phyloP scores from a whole-genome alignment of 495 filamentous ascomycete genomes.

The Terfezia claveryi region DNA sequence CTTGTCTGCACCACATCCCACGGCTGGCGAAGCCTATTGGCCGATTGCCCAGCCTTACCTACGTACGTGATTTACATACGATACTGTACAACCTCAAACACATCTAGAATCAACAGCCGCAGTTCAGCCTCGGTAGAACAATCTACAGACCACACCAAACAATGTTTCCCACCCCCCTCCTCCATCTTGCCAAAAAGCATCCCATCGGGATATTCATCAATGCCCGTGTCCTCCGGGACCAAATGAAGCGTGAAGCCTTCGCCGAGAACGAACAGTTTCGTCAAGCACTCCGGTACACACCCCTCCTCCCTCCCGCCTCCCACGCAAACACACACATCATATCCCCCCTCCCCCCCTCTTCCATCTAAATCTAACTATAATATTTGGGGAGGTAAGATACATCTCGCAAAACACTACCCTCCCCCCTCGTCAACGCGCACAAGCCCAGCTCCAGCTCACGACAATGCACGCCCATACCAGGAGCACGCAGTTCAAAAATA shows the following conservation, averaged over 20 bases:
- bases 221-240: conserved; percentile 62
- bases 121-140: too few species aligned
- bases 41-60: too few species aligned
- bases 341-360: background rate
- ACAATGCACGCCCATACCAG: conserved; percentile 91
- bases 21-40: too few species aligned
- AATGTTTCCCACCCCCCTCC: conserved; percentile 9
- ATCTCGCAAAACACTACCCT: conserved; percentile 81
- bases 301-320: too few species aligned
- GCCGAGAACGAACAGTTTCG: conserved; percentile 54
- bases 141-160: background rate
- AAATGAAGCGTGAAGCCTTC: conserved; percentile 85
- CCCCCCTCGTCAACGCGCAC: conserved; percentile 53
- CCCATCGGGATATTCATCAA: conserved; percentile 75
- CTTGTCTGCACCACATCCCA: too few species aligned
- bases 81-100: too few species aligned
- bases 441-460: conserved; percentile 76
- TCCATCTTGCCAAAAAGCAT: conserved; percentile 4
- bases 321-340: too few species aligned
- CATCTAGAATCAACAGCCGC: too few species aligned
- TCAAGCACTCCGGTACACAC: conserved; percentile 54
- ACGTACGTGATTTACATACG: too few species aligned
- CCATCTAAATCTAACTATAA: background rate
- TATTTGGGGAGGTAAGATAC: conserved; percentile 25
- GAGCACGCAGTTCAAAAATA: conserved; percentile 76